Percentiles rank a stretch among this genome's conserved stretches.
Evolutionary conservation across 495 filamentous ascomycete genomes (phyloP).

Genomic region (Annulohypoxylon stygium): DNA sequence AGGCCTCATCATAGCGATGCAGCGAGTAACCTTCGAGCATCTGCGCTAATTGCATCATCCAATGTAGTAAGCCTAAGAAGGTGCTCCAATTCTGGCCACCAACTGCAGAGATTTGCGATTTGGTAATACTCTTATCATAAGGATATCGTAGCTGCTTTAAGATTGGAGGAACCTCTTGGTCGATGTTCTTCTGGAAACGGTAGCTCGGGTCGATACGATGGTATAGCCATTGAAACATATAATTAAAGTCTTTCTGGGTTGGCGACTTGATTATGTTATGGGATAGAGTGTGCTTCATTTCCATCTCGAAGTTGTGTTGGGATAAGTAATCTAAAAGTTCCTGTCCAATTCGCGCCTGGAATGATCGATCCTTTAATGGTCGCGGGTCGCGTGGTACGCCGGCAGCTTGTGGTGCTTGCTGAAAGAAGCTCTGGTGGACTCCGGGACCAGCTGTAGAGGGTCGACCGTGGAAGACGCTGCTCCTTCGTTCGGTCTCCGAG

Average conservation of each 20-base stretch:
- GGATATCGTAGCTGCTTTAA: constrained; percentile 95
- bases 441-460: constrained; percentile 65
- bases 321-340: constrained; percentile 93
- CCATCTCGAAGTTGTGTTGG: constrained; percentile 93
- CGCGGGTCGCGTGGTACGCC: constrained; percentile 89
- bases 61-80: constrained; percentile 93
- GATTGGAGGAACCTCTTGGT: constrained; percentile 91
- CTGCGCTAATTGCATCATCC: constrained; percentile 96
- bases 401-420: constrained; percentile 80
- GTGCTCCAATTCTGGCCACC: constrained; percentile 96
- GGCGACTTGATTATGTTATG: constrained; percentile 90
- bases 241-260: constrained; percentile 98
- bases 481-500: constrained; percentile 75
- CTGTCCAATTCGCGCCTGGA: constrained; percentile 83
- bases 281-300: constrained; percentile 91
- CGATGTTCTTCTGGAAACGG: constrained; percentile 89
- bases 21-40: constrained; percentile 85
- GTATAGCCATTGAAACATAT: constrained; percentile 98
- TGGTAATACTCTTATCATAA: constrained; percentile 92
- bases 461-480: constrained; percentile 85
- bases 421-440: constrained; percentile 89
- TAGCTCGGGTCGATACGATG: constrained; percentile 93
- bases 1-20: constrained; percentile 89
- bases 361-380: constrained; percentile 83
- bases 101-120: constrained; percentile 92